Evolutionary conservation across 2,329 filamentous ascomycete genomes (phyloP), one percentile per base, ranked within the genome.

Genomic region (Cadophora luteo-olivacea): DNA sequence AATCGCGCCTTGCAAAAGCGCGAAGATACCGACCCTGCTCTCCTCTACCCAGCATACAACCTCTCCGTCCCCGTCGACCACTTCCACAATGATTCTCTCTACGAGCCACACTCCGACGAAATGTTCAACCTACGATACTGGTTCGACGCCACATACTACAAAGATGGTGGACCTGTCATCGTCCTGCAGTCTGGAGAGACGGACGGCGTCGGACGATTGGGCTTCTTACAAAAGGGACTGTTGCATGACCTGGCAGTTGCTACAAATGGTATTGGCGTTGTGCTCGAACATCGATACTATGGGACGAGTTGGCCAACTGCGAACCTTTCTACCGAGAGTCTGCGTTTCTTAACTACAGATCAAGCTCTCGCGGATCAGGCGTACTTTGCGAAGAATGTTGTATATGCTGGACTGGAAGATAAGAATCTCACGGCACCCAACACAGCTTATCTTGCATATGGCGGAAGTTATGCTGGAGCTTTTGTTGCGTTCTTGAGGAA

Each of bases 201-300:
- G 0, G 81, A 81, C 68, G 91, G 85, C 9, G 80, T 78, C n/a
- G 87, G 78, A 38, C 85, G 92, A 16, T 81, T 97, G 22, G 85
- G 86, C 0, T 95, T 86, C 76, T 81, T 97, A 11, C 88, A 94
- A 72, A 92, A 96, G 77, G 93, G 93, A 64, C 91, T 97, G 64
- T 83, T 93, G 0, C 84, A 89, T 45, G 85, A 92, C 72, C 83
- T 97, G 22, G 86, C 90, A 3, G 82, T 90, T 73, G 91, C 90
- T 0, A 92, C 91, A 0, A 82, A 89, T 67, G 93, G 93, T 1
- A 81, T 97, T 32, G 92, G 90, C 3, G 91, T 97, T 2, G 86
- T 97, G 58, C 85, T 97, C 2, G 93, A 97, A 81, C 93, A 97
- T 76, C 88, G 93, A 36, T 97, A 97, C 83, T 97, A 97, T 76